These are phyloP conservation scores for Urtica urens DNA, from an alignment of 306 rosid genomes.

Conservation along the genomic window DNA sequence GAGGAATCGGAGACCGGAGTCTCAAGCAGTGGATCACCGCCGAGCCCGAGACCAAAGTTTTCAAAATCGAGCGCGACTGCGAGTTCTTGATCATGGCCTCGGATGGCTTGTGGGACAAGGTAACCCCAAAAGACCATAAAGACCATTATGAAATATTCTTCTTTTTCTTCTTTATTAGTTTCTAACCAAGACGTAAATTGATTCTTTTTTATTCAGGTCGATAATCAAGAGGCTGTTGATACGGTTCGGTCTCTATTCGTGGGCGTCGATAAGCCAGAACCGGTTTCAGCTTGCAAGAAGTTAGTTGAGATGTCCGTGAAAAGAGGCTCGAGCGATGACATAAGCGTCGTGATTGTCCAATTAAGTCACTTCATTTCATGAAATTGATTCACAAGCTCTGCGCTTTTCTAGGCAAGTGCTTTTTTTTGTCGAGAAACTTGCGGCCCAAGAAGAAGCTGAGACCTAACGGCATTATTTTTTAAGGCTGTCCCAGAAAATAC, in stretches of 20 bases:
- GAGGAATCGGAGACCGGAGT: conserved; percentile 37
- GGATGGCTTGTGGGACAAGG: conserved; percentile 54
- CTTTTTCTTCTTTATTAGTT: not conserved
- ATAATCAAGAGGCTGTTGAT: conserved; percentile 40
- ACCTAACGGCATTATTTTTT: no score
- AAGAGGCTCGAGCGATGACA: conserved; percentile 42
- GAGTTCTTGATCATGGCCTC: conserved; percentile 46
- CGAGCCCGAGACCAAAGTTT: conserved; percentile 35
- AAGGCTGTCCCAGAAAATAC: no score
- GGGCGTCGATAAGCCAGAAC: conserved; percentile 20
- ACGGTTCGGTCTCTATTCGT: conserved; percentile 28
- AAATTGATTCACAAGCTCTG: not conserved
- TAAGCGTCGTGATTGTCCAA: conserved; percentile 35
- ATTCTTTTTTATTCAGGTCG: conserved; percentile 16
- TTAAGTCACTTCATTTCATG: conserved; percentile 18
- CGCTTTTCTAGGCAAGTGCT: conserved; percentile 13
- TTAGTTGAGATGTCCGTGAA: conserved; percentile 24
- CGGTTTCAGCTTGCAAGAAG: conserved; percentile 33
- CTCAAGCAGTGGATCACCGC: conserved; percentile 44
- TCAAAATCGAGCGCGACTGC: conserved; percentile 23
- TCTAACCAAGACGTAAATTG: not conserved
- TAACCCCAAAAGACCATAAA: no score
- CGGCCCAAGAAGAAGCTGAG: conserved; percentile 12
- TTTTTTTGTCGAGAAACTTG: conserved; percentile 18
- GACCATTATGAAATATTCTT: no score